Base-by-base conservation (phyloP, 345 rosid species). In the Acer saccharum region DNA sequence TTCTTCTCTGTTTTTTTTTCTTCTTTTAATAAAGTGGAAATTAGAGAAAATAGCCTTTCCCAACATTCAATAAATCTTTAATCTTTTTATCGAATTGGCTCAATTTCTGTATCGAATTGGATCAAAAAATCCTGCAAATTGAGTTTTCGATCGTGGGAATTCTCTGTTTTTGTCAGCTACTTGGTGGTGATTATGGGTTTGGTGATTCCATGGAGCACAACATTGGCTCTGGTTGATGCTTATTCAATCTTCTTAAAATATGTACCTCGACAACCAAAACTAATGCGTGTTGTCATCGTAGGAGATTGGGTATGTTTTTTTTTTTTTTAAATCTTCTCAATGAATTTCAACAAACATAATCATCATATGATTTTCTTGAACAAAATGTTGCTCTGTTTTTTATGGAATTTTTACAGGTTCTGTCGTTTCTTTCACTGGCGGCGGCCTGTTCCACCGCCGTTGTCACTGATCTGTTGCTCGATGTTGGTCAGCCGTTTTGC, bases 131-230 rank as follows among this genome's bases (percentile, higher is more conserved):
- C 10, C 35, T 41, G 10, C 54, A 11, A n/a, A 3, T 39, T 14
- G 3, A 20, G 63, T 35, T 12, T 52, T 67, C 16, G 16, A 17
- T 44, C n/a, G 20, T 50, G 66, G 66, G 68, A 13, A 41, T 32
- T 18, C 23, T 35, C 39, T 35, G 39, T 35, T 35, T 35, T 35
- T 74, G 72, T 78, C 87, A 92, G 97, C 80, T 92, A 75, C 86
- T 79, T 89, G 88, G 91, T 90, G 71, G 86, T 88, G 32, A 83
- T 89, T 35, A 92, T 92, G 97, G 91, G 93, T 48, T 82, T 91
- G 68, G 86, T 87, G 63, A 85, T 88, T 77, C 92, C 94, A 43
- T 91, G 96, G 96, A 90, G 91, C 62, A 61, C 81, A 55, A 78
- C 82, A 17, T 71, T 90, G 80, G 89, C 87, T 54, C 57, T 89